Evolutionary conservation across 768 basidiomycete genomes (phyloP).

Genomic region (Phlegmacium glaucopus): DNA sequence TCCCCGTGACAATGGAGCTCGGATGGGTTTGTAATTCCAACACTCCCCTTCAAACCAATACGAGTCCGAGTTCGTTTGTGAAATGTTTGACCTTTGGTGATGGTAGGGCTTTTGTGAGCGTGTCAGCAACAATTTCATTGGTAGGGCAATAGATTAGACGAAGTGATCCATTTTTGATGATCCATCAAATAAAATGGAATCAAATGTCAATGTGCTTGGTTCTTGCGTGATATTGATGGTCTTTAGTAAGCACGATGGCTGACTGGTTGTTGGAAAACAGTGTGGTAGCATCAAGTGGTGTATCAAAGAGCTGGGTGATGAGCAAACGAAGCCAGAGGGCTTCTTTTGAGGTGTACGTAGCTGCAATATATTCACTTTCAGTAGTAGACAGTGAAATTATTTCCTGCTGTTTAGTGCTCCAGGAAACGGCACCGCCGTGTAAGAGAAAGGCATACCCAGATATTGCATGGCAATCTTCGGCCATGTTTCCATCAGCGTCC

Average conservation of each 20-base stretch:
- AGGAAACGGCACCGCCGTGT: constrained; percentile 28
- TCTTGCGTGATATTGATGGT: constrained; percentile 10
- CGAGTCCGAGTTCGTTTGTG: too few relatives aligned
- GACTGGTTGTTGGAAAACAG: constrained; percentile 17
- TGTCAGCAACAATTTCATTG: too few relatives aligned
- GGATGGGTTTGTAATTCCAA: too few relatives aligned
- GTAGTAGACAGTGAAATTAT: constrained; percentile 22
- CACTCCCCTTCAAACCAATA: too few relatives aligned
- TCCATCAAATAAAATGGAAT: too few relatives aligned
- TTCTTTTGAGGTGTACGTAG: constrained; percentile 16
- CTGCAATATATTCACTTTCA: constrained; percentile 33
- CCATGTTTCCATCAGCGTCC: constrained; percentile 16
- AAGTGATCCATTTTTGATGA: too few relatives aligned
- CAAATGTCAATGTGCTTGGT: constrained; percentile 20
- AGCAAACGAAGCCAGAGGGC: too few relatives aligned
- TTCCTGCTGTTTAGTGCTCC: constrained; percentile 30
- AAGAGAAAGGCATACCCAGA: constrained; percentile 30
- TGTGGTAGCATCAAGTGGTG: constrained; percentile 4
- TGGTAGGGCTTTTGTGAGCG: too few relatives aligned
- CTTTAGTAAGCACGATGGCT: constrained; percentile 12
- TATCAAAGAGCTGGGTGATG: too few relatives aligned
- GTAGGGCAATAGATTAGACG: too few relatives aligned
- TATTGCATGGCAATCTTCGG: constrained; percentile 27
- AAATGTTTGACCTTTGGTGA: too few relatives aligned
- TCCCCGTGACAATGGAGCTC: too few relatives aligned